These are phyloP conservation scores for Lactarius quietus DNA, from an alignment of 768 basidiomycete species.

Conservation along the genomic window DNA sequence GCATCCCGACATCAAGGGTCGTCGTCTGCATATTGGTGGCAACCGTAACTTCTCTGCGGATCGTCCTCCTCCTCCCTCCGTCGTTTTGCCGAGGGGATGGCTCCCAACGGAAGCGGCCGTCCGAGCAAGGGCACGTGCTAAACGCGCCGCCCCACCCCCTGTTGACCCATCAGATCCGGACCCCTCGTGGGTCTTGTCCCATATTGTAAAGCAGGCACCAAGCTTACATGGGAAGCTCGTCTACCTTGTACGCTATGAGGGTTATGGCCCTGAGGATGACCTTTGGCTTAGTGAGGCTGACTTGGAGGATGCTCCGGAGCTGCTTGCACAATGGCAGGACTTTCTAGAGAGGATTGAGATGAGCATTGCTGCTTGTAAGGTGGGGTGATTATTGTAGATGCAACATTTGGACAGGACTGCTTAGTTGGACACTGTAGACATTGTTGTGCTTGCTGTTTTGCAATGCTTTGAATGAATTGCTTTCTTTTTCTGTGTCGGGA, in stretches of 20 bases:
- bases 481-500: no score
- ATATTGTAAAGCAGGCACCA: constrained; percentile 32
- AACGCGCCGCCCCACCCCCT: constrained; percentile 23
- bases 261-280: constrained; percentile 33
- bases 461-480: no score
- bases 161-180: constrained; percentile 26
- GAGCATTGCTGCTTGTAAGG: constrained; percentile 8
- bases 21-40: constrained; percentile 37
- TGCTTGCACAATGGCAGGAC: constrained; percentile 28
- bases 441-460: no score
- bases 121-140: constrained; percentile 15
- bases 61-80: constrained; percentile 28
- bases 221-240: constrained; percentile 4
- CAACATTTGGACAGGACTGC: no score
- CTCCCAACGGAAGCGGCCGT: constrained; percentile 7
- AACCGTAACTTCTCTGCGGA: constrained; percentile 23
- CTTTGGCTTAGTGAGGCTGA: constrained; percentile 27
- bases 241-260: constrained; percentile 33
- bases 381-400: not conserved
- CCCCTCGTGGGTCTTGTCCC: constrained; percentile 31
- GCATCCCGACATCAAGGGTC: constrained; percentile 43
- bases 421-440: no score
- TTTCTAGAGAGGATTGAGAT: constrained; percentile 25
- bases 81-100: constrained; percentile 31
- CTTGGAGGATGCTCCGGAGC: constrained; percentile 28